These are phyloP conservation scores for Colletotrichum karsti DNA, from an alignment of 2,329 filamentous ascomycete genomes.

Conservation along the genomic window DNA sequence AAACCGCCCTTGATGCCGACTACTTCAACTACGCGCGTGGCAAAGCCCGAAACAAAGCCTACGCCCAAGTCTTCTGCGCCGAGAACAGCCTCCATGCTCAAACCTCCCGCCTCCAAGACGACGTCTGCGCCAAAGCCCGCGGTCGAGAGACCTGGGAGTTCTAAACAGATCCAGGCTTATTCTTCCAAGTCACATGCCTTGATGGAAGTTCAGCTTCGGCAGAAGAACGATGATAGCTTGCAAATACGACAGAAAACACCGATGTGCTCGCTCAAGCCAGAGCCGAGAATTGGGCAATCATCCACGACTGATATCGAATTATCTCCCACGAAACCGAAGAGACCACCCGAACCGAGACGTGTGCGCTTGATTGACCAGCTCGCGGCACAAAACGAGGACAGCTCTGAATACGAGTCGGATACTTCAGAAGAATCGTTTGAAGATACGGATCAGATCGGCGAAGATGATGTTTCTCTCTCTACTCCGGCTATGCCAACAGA, in stretches of 20 bases:
- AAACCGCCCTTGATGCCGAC: constrained; percentile 1
- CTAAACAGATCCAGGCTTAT: not conserved
- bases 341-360: not conserved
- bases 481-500: constrained; percentile 5
- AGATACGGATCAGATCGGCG: not conserved
- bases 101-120: not conserved
- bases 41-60: not conserved
- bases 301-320: not conserved
- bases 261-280: not conserved
- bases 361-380: constrained; percentile 30
- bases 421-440: not conserved
- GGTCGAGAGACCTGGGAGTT: not conserved
- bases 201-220: not conserved
- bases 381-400: constrained; percentile 24
- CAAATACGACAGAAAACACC: not conserved
- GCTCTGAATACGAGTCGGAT: constrained; percentile 21
- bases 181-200: not conserved
- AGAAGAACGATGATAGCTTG: not conserved
- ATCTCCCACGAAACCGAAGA: not conserved
- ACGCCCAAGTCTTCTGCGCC: not conserved
- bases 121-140: too few species aligned
- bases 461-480: not conserved
- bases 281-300: not conserved
- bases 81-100: not conserved
- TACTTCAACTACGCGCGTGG: not conserved